These are phyloP conservation scores for Arabidopsis hybrid DNA, from an alignment of 441 rosid genomes.

Conservation along the genomic window DNA sequence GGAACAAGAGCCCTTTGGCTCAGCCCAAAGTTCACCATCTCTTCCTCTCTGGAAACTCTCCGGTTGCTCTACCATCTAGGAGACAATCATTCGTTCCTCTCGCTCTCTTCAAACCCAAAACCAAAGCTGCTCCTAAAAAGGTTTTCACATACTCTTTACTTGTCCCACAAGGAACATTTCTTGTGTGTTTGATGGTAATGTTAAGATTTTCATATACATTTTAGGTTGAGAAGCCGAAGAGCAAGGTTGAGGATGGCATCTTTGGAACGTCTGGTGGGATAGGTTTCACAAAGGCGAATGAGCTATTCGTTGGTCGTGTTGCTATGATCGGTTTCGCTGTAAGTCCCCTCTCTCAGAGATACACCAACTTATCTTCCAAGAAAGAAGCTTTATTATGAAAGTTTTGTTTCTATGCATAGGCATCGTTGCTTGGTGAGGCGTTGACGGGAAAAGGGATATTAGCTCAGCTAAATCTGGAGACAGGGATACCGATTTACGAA, in stretches of 20 bases:
- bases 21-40: constrained; percentile 59
- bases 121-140: constrained; percentile 86
- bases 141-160: constrained; percentile 37
- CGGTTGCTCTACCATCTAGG: constrained; percentile 45
- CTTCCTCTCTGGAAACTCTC: constrained; percentile 52
- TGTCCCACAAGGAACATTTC: constrained; percentile 1
- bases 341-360: constrained; percentile 38
- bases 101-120: constrained; percentile 80
- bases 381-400: constrained; percentile 23
- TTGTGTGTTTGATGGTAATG: neutral
- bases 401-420: constrained; percentile 49
- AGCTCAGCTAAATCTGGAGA: constrained; percentile 79
- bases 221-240: constrained; percentile 60
- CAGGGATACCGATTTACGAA: constrained; percentile 92
- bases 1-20: constrained; percentile 58
- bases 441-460: constrained; percentile 92
- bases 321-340: constrained; percentile 99
- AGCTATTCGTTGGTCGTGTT: constrained; percentile 95
- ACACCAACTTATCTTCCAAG: constrained; percentile 11
- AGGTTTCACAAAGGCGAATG: constrained; percentile 92
- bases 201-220: constrained; percentile 13
- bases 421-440: constrained; percentile 86
- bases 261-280: constrained; percentile 97
- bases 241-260: constrained; percentile 79
- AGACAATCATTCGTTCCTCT: constrained; percentile 45